phyloP scores from a whole-genome alignment of 805 yeast species.

The Pichia californica region DNA sequence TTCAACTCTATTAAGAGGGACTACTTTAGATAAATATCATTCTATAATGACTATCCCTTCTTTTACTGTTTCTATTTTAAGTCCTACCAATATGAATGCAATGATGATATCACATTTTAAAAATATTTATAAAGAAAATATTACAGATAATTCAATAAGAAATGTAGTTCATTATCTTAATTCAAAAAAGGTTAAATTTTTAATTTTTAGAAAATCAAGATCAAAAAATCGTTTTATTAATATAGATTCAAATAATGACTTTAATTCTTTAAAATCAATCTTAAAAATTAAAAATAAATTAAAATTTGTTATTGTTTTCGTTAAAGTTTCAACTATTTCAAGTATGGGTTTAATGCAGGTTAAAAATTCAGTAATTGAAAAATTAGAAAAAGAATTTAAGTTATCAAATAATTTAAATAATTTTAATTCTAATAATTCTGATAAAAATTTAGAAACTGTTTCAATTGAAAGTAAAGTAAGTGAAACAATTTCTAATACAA shows the following conservation, averaged over 20 bases:
- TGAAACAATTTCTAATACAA: no score
- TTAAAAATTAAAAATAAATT: background rate
- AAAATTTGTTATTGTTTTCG: conserved; percentile 5
- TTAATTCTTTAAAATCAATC: background rate
- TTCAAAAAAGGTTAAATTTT: conserved; percentile 9
- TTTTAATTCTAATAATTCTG: no score
- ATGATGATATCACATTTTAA: no score
- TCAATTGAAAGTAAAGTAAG: no score
- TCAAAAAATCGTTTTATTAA: background rate
- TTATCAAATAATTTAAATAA: background rate
- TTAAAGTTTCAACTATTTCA: conserved; percentile 8
- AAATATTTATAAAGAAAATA: background rate
- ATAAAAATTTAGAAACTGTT: no score
- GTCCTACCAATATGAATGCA: no score
- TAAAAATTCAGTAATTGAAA: conserved; percentile 2
- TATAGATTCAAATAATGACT: background rate
- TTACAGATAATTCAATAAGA: background rate
- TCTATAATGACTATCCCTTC: background rate
- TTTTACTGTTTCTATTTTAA: background rate
- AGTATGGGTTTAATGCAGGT: background rate
- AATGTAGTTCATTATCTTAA: conserved; percentile 8
- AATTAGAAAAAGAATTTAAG: background rate
- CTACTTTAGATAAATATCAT: background rate
- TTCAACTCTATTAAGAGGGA: conserved; percentile 6
- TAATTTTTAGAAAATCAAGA: conserved; percentile 6